Percentiles rank a stretch among this genome's conserved stretches.
These are phyloP conservation scores for Nemania diffusa DNA, from an alignment of 2,329 filamentous ascomycete species.

Conservation along the genomic window DNA sequence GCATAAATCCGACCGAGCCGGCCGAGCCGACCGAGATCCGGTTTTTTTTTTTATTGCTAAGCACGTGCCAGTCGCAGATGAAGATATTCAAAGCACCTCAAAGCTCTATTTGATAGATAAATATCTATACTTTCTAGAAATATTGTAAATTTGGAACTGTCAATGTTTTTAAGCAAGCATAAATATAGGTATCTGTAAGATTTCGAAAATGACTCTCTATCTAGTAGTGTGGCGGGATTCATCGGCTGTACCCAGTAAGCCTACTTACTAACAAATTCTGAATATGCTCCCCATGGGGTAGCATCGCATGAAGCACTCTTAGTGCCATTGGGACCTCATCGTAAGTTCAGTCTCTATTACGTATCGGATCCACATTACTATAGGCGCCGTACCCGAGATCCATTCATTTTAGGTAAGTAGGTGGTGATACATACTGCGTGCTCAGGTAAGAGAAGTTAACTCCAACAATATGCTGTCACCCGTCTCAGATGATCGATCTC, in stretches of 20 bases:
- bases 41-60: neutral
- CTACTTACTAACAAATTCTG: neutral
- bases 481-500: neutral
- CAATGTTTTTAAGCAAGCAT: too few species aligned
- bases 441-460: too few species aligned
- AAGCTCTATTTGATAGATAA: too few species aligned
- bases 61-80: neutral
- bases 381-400: neutral
- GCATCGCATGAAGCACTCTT: neutral
- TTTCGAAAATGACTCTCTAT: too few species aligned
- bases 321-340: neutral
- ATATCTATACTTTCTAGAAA: too few species aligned
- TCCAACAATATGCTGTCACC: neutral
- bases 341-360: neutral
- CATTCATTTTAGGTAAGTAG: neutral
- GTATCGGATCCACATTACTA: neutral
- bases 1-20: slow-evolving; percentile 24
- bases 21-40: slow-evolving; percentile 29
- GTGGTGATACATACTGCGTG: too few species aligned
- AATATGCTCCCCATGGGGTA: slow-evolving; percentile 1
- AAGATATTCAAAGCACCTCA: too few species aligned
- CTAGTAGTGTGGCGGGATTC: neutral
- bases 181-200: too few species aligned
- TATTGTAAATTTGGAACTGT: too few species aligned
- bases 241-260: neutral